Base-by-base conservation (phyloP, 1,284 basidiomycete genomes). In the Malassezia nana region DNA sequence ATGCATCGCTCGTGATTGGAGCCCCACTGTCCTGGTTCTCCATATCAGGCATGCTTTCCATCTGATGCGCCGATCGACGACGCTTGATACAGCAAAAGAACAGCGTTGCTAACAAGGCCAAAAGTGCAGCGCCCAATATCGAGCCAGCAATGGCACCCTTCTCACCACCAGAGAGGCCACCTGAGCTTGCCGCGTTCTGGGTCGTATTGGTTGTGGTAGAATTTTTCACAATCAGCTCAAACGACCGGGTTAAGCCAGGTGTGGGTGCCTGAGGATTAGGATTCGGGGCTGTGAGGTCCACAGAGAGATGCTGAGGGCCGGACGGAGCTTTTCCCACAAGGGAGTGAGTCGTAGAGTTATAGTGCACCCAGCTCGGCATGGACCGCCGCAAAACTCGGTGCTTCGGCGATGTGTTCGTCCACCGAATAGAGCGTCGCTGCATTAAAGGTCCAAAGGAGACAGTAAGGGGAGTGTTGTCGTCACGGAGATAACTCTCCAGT, bases 71-170 rank as follows among this genome's bases (percentile, higher is more conserved):
- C 1, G 25, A 12, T 10, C 44, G 30, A n/a, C 35, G 32, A 22
- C 50, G 50, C 12, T 28, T 32, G 26, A 32, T 29, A 35, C 41
- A 33, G 18, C n/a, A 48, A 22, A 38, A 38, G 20, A 22, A 32
- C 20, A 47, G 20, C 1, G n/a, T 28, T 0, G 28, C 42, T 7
- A 49, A 6, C 15, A 39, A n/a, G 10, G 48, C 54, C 7, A 51
- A 30, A 4, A 50, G 5, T 7, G 54, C 42, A 15, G 54, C 39
- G 31, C 54, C 54, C 2, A 44, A 12, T 15, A 56, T 56, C 15
- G 54, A 40, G 13, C 48, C 54, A 25, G 40, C 54, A 39, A 56
- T 56, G 13, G 54, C 54, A 6, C 48, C 49, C 33, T 56, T 56
- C 12, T 49, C 54, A 10, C 43, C 48, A 4, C 26, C 7, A 3